Evolutionary conservation across 306 rosid species (phyloP), one percentile per base, ranked within the genome.

Genomic region (Lablab purpureus): DNA sequence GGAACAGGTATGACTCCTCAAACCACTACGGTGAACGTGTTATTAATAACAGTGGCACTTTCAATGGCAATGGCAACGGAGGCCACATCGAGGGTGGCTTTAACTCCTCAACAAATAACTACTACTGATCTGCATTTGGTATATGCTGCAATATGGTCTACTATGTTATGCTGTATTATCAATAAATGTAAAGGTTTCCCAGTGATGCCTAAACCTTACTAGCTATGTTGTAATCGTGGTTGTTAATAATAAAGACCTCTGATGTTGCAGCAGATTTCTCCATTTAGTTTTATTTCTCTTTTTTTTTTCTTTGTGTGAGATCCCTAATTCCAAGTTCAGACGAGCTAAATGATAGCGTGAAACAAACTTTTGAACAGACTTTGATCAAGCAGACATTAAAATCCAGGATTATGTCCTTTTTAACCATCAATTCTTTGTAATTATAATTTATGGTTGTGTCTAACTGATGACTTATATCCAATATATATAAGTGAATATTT

Each of bases 41-140:
- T 0, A 3, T 68, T 17, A 58, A 74, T 14, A 75, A 75, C 21
- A 19, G 50, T n/a, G 76, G 59, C 7, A 8, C 14, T 52, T 21
- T 67, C 45, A 3, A 13, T 47, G 85, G 81, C 1, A n/a, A 75
- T 47, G 85, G 67, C 10, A 75, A 81, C 1, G 77, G 77, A 2
- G 66, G 59, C 6, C 11, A 46, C 14, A 8, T 59, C 2, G 36
- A 23, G 3, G 81, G 81, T 45, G 22, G 52, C 27, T 75, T 81
- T 22, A 11, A 76, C 7, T 28, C 74, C 28, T 51, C 74, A 32
- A 69, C 74, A 4, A 49, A 7, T 0, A 70, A 69, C 43, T 30
- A 70, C 54, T 41, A 70, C 10, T 0, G 10, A 17, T 47, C 2
- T 68, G 22, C 10, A 18, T 18, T 37, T n/a, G 2, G 17, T 15